Conservation (phyloP, 1,139 yeast genomes). For the Hemisphaericaspora xylofermentans region DNA sequence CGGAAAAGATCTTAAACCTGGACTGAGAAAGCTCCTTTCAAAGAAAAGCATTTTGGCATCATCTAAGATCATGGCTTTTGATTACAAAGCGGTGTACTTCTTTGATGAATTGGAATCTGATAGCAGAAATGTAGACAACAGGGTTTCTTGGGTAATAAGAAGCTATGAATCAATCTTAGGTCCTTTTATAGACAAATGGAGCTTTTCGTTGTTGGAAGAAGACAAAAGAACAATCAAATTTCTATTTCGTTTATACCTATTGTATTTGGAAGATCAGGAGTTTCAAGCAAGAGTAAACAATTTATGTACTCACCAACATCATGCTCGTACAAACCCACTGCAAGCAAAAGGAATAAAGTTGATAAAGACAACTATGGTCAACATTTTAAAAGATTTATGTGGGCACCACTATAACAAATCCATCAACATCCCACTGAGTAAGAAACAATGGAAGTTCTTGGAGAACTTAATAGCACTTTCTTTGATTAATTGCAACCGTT, state of each 20-base stretch:
- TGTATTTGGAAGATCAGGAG: slow-evolving; percentile 9
- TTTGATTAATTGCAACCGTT: slow-evolving; percentile 11
- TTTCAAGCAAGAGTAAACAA: slow-evolving; percentile 10
- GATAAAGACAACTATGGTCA: slow-evolving; percentile 8
- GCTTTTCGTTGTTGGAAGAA: background rate
- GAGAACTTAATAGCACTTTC: slow-evolving; percentile 11
- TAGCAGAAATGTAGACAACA: background rate
- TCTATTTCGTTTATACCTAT: slow-evolving; percentile 7
- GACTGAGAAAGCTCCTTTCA: slow-evolving; percentile 12
- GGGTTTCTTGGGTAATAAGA: background rate
- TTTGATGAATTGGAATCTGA: slow-evolving; percentile 4
- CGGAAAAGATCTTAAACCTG: slow-evolving; percentile 13
- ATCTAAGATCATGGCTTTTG: slow-evolving; percentile 8
- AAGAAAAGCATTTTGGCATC: slow-evolving; percentile 5
- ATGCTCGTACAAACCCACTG: slow-evolving; percentile 1
- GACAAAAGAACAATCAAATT: slow-evolving; percentile 5
- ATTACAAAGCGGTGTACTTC: slow-evolving; percentile 6
- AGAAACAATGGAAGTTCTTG: slow-evolving; percentile 14
- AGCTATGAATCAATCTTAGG: slow-evolving; percentile 7
- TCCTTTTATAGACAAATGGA: slow-evolving; percentile 3
- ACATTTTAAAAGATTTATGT: slow-evolving; percentile 1
- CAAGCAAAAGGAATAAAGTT: background rate
- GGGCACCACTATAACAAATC: background rate
- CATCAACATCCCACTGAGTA: slow-evolving; percentile 4
- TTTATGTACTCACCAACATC: slow-evolving; percentile 13